Conservation (phyloP, 2,329 filamentous ascomycete genomes). For the Cladosporium sp. region DNA sequence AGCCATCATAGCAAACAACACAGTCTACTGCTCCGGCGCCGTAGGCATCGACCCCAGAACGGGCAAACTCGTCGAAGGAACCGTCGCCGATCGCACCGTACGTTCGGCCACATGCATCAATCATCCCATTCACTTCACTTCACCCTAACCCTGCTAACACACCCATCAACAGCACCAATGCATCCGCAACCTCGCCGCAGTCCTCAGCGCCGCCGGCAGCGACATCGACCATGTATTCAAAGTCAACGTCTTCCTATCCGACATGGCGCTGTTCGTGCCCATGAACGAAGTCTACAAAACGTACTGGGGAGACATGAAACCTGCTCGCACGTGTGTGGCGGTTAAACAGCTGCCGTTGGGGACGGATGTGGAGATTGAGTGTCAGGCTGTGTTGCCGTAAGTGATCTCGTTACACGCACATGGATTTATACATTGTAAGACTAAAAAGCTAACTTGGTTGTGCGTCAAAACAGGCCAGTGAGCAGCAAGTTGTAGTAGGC, state of each 20-base stretch:
- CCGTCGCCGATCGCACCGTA: slow-evolving; percentile 19
- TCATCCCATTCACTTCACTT: background rate
- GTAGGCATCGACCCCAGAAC: slow-evolving; percentile 57
- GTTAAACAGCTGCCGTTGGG: slow-evolving; percentile 49
- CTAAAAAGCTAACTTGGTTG: background rate
- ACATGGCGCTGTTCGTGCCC: slow-evolving; percentile 60
- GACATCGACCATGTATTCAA: slow-evolving; percentile 60
- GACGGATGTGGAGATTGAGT: slow-evolving; percentile 54
- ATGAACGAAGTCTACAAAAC: slow-evolving; percentile 53
- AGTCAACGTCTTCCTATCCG: slow-evolving; percentile 62
- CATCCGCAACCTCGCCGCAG: slow-evolving; percentile 55
- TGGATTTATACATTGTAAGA: background rate
- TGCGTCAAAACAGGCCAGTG: background rate
- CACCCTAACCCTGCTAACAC: background rate
- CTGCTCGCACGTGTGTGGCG: slow-evolving; percentile 44
- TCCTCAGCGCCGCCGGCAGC: slow-evolving; percentile 59
- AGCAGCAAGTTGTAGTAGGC: background rate
- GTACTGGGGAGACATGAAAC: slow-evolving; percentile 32
- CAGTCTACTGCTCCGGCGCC: slow-evolving; percentile 67
- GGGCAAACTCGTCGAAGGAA: slow-evolving; percentile 26
- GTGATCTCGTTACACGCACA: background rate
- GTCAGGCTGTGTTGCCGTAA: slow-evolving; percentile 37
- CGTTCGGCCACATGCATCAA: slow-evolving; percentile 11
- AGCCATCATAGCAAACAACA: slow-evolving; percentile 49
- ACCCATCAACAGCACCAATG: slow-evolving; percentile 44